A percentile compares a stretch with the other conserved stretches of the same genome.
Conservation (phyloP, 768 basidiomycete genomes). For the Leccinum ochraceum region DNA sequence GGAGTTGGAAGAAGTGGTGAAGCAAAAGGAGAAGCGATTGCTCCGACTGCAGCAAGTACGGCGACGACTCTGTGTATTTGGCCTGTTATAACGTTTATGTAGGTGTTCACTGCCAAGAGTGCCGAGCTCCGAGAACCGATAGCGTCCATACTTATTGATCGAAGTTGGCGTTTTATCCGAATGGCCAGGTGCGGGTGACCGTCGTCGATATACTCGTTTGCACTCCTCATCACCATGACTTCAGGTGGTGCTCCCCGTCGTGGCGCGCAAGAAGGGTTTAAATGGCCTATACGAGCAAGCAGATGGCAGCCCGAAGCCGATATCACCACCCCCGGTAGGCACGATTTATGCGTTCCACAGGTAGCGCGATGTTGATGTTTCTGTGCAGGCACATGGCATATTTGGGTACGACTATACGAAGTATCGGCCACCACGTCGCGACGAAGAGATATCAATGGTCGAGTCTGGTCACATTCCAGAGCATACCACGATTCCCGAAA, state of each 20-base stretch:
- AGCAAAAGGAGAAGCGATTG: too few species aligned
- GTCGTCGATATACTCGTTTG: neutral
- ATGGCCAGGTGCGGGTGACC: too few species aligned
- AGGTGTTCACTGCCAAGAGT: too few species aligned
- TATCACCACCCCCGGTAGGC: slow-evolving; percentile 42
- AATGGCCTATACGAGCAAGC: slow-evolving; percentile 68
- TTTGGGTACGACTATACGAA: slow-evolving; percentile 79
- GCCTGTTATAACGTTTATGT: too few species aligned
- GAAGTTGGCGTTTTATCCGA: too few species aligned
- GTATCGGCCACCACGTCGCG: slow-evolving; percentile 51
- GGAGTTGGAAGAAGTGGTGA: too few species aligned
- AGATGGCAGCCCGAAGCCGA: slow-evolving; percentile 66
- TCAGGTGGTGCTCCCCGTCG: slow-evolving; percentile 81
- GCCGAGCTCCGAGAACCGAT: too few species aligned
- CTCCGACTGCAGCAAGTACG: too few species aligned
- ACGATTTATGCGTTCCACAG: neutral
- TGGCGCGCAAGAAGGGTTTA: slow-evolving; percentile 80
- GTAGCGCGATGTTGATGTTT: slow-evolving; percentile 6
- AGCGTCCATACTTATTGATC: too few species aligned
- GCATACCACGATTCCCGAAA: slow-evolving; percentile 20
- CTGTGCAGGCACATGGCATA: slow-evolving; percentile 70
- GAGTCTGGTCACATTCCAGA: slow-evolving; percentile 57
- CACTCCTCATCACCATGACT: slow-evolving; percentile 7
- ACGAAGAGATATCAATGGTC: slow-evolving; percentile 58
- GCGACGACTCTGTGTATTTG: too few species aligned